Base-by-base conservation (phyloP, 345 rosid species). In the Geranium brycei region DNA sequence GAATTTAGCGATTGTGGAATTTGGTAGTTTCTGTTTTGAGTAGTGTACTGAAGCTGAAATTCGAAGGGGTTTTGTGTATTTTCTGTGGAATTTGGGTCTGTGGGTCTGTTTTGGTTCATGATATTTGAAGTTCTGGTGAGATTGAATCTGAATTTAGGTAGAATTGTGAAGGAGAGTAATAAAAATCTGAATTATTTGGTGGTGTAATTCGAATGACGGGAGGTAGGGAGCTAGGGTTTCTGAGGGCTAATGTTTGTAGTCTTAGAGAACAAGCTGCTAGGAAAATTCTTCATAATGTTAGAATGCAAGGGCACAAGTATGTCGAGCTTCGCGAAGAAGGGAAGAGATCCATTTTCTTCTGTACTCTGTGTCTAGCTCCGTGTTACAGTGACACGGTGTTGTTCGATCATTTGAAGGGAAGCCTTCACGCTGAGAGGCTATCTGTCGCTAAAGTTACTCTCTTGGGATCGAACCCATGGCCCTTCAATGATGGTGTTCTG, bases 261-360 rank as follows among this genome's bases (percentile, higher is more conserved):
- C 74, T 87, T 63, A 88, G 71, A 72, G 96, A 88, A 64, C 96
- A 82, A 63, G 64, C 81, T 13, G 89, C 88, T 3, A 84, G 86
- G 75, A 80, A 80, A 19, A 87, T 87, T 14, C 88, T 90, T 65
- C 68, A 68, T 63, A 82, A 68, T 62, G 78, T 87, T 64, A 82
- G 92, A 69, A 68, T 74, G 3, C 89, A 84, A 68, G 97, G 96
- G 3, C 95, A 93, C 65, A 73, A 86, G 0, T 93, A 85, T 62
- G 78, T 90, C 38, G 92, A 93, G 71, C 81, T 88, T 65, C 97
- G 92, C 6, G 80, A 86, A 67, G 91, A 93, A 73, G 87, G 91
- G 35, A 90, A 84, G 73, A 71, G 82, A 23, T 81, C 78, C 58
- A 72, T 93, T 13, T 93, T 86, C 82, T 93, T 90, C 76, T 90